phyloP scores from a whole-genome alignment of 345 rosid genomes.

The Pugionium dolabratum region DNA sequence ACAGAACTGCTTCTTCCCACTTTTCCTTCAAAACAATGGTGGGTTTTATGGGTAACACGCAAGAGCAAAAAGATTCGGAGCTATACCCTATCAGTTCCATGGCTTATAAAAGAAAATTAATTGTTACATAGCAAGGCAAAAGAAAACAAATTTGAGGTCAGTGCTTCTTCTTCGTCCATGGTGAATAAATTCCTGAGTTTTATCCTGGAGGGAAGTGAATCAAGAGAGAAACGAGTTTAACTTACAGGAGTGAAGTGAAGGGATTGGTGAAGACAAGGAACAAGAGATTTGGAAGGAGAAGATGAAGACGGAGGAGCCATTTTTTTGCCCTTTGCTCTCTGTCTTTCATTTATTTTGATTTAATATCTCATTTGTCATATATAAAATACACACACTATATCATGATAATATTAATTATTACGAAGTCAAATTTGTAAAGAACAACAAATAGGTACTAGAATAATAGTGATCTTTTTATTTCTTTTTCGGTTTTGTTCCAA shows the following conservation, averaged over 20 bases:
- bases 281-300: constrained; percentile 62
- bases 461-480: background rate
- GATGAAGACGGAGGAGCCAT: constrained; percentile 74
- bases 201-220: constrained; percentile 26
- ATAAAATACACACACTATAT: constrained; percentile 16
- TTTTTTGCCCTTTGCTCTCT: constrained; percentile 29
- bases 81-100: background rate
- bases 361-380: constrained; percentile 27
- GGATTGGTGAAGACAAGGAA: constrained; percentile 52
- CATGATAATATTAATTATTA: constrained; percentile 26
- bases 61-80: constrained; percentile 17
- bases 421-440: constrained; percentile 30
- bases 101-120: too few relatives aligned
- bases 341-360: background rate
- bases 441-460: background rate
- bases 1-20: constrained; percentile 7
- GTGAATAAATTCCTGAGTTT: constrained; percentile 7
- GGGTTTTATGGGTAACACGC: background rate
- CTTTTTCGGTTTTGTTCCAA: background rate
- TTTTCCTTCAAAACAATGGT: constrained; percentile 11
- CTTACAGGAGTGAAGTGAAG: constrained; percentile 80
- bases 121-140: constrained; percentile 13
- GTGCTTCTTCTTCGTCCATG: background rate
- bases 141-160: constrained; percentile 15
- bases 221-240: constrained; percentile 6